Evolutionary conservation across 305 asterid species (phyloP).

Genomic region (Lippia alba): DNA sequence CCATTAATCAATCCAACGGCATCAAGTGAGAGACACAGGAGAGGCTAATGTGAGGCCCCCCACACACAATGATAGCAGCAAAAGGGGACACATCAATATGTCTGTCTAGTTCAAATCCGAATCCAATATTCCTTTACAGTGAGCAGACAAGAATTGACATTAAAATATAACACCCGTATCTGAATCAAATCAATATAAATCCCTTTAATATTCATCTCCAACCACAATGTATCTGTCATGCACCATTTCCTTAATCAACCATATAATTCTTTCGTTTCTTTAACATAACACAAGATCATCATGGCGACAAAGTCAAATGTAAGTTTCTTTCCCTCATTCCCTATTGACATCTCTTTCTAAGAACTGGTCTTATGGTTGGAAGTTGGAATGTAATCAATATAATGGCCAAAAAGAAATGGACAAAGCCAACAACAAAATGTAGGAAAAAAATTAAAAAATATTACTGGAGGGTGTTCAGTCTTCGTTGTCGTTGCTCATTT

Average conservation of each 20-base stretch:
- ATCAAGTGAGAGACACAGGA: background rate
- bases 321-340: background rate
- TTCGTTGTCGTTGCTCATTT: too few species aligned
- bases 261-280: slow-evolving; percentile 32
- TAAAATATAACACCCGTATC: slow-evolving; percentile 53
- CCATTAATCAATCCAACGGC: slow-evolving; percentile 15
- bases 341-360: slow-evolving; percentile 35
- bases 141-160: slow-evolving; percentile 72
- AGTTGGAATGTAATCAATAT: slow-evolving; percentile 22
- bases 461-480: too few species aligned
- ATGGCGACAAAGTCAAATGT: slow-evolving; percentile 31
- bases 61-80: slow-evolving; percentile 25
- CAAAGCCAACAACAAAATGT: slow-evolving; percentile 33
- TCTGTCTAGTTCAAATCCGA: slow-evolving; percentile 60
- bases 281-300: slow-evolving; percentile 1
- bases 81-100: slow-evolving; percentile 50
- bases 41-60: slow-evolving; percentile 27
- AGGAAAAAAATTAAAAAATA: too few species aligned
- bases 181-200: slow-evolving; percentile 63
- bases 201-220: slow-evolving; percentile 43
- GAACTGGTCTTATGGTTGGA: background rate
- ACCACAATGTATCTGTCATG: slow-evolving; percentile 42
- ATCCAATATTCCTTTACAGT: slow-evolving; percentile 58
- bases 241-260: slow-evolving; percentile 30
- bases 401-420: slow-evolving; percentile 31